phyloP scores from a whole-genome alignment of 768 basidiomycete species.

The Lyophyllum shimeji region DNA sequence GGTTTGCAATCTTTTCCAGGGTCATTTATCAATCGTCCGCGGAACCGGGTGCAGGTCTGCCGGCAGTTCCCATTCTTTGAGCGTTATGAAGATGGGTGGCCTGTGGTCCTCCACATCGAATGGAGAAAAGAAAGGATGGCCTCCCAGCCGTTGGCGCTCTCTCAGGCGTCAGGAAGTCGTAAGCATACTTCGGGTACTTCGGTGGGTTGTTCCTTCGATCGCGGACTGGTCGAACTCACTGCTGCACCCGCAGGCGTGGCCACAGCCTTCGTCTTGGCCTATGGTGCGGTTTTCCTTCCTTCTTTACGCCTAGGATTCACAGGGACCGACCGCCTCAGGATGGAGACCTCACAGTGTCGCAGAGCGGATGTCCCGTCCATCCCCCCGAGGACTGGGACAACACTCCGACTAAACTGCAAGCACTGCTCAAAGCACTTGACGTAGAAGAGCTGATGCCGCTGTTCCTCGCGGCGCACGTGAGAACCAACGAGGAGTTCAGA shows the following conservation, averaged over 20 bases:
- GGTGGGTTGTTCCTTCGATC: background rate
- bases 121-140: background rate
- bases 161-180: background rate
- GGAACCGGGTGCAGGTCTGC: background rate
- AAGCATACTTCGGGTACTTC: background rate
- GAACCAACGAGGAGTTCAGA: slow-evolving; percentile 18
- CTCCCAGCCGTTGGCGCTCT: background rate
- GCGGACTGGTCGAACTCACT: background rate
- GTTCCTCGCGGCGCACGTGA: slow-evolving; percentile 23
- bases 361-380: slow-evolving; percentile 20
- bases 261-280: background rate
- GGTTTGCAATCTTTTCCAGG: background rate
- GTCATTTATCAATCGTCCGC: background rate
- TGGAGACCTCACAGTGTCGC: background rate
- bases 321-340: background rate
- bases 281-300: background rate
- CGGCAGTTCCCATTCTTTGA: background rate
- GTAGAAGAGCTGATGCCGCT: slow-evolving; percentile 27
- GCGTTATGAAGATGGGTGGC: background rate
- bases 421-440: slow-evolving; percentile 16
- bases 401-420: slow-evolving; percentile 15
- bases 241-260: background rate
- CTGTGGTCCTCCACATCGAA: background rate
- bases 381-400: slow-evolving; percentile 9
- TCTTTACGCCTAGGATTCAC: background rate